Conservation (phyloP, 2,329 filamentous ascomycete genomes). For the Cryphonectria carpinicola region DNA sequence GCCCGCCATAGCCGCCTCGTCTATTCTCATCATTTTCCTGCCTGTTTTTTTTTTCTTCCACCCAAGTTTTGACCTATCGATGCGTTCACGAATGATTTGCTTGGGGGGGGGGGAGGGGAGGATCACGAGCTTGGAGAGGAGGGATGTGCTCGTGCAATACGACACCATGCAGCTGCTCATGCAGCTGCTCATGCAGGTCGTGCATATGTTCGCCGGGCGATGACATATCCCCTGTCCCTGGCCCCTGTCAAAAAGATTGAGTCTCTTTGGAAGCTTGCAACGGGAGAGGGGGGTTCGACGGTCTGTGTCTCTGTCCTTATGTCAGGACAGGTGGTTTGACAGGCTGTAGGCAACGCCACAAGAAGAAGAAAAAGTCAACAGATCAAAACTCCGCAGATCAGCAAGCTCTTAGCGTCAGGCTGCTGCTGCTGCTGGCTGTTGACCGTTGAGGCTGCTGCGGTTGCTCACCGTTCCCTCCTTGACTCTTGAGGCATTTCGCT, state of each 20-base stretch:
- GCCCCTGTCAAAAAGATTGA: neutral
- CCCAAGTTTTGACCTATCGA: neutral
- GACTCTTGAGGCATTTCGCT: constrained; percentile 43
- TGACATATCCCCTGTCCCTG: neutral
- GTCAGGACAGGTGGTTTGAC: neutral
- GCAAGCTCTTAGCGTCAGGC: neutral
- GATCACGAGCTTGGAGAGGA: neutral
- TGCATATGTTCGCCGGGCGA: neutral
- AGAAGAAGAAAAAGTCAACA: neutral
- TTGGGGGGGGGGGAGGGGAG: neutral
- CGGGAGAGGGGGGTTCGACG: neutral
- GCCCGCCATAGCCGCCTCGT: neutral
- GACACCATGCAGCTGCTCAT: constrained; percentile 4
- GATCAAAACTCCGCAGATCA: neutral
- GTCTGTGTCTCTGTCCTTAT: neutral
- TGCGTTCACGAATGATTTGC: neutral
- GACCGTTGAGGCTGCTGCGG: neutral
- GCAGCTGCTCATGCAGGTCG: constrained; percentile 3
- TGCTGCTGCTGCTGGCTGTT: neutral
- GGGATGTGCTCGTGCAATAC: neutral
- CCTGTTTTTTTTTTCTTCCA: no score
- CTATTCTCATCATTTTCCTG: neutral
- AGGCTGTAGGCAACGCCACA: neutral
- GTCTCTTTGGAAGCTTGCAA: neutral
- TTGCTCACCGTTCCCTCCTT: constrained; percentile 35